Evolutionary conservation across 352 stramenopile genomes (phyloP).

Genomic region (Thalassiosira livingstoniorum): DNA sequence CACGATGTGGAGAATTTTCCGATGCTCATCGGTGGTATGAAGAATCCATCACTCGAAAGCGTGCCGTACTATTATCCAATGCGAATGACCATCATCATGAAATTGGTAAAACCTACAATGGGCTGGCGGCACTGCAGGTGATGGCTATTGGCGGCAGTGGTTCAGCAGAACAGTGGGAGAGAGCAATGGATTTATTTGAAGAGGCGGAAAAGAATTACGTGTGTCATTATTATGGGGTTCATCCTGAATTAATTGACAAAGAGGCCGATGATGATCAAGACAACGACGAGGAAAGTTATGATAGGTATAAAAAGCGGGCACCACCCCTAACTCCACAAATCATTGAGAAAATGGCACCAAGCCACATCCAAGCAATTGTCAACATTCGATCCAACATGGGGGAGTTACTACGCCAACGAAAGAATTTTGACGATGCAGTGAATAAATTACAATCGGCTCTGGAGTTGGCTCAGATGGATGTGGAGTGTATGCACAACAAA

Average conservation of each 20-base stretch:
- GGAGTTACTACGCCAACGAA: constrained; percentile 45
- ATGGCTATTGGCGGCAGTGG: constrained; percentile 27
- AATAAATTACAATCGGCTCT: constrained; percentile 31
- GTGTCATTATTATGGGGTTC: constrained; percentile 17
- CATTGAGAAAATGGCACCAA: constrained; percentile 39
- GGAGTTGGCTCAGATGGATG: constrained; percentile 41
- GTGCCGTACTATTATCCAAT: constrained; percentile 10
- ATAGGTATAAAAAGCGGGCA: background rate
- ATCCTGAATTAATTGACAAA: background rate
- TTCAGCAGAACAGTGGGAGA: constrained; percentile 34
- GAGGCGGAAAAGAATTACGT: constrained; percentile 51
- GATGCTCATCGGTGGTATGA: constrained; percentile 56
- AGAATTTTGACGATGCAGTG: constrained; percentile 26
- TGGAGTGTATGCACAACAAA: constrained; percentile 19
- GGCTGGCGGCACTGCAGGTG: constrained; percentile 41
- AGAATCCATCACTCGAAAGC: constrained; percentile 37
- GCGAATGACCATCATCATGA: constrained; percentile 34
- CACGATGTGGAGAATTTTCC: constrained; percentile 51
- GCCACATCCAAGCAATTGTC: constrained; percentile 38
- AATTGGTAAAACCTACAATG: constrained; percentile 55
- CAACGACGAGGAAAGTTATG: background rate
- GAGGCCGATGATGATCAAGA: constrained; percentile 1
- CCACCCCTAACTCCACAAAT: constrained; percentile 7
- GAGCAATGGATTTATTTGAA: constrained; percentile 47
- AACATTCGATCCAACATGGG: constrained; percentile 59